Percentiles rank a stretch among this genome's conserved stretches.
Conservation (phyloP, 2,329 filamentous ascomycete genomes). For the Colletotrichum trifolii region DNA sequence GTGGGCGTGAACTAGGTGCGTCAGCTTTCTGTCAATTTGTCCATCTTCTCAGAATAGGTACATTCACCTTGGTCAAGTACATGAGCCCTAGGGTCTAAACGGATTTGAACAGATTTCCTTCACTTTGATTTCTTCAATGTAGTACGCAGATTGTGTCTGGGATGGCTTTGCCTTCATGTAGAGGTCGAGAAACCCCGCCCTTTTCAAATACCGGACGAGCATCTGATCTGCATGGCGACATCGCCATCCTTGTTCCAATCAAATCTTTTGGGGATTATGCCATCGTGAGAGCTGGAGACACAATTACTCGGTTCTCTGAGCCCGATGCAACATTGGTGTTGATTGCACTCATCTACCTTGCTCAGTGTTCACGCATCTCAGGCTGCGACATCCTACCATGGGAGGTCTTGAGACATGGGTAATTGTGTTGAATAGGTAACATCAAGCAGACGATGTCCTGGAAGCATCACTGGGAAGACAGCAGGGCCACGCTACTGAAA, state of each 20-base stretch:
- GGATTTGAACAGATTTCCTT: constrained; percentile 4
- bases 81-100: constrained; percentile 10
- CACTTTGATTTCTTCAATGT: neutral
- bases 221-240: neutral
- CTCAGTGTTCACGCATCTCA: too few relatives aligned
- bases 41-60: constrained; percentile 29
- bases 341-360: neutral
- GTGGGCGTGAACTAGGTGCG: neutral
- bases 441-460: too few relatives aligned
- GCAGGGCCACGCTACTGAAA: too few relatives aligned
- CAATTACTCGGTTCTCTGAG: too few relatives aligned
- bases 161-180: neutral
- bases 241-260: neutral
- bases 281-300: neutral
- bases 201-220: neutral
- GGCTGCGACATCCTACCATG: too few relatives aligned
- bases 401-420: too few relatives aligned
- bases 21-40: constrained; percentile 14
- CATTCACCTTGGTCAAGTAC: constrained; percentile 37
- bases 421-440: too few relatives aligned
- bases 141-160: neutral
- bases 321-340: neutral
- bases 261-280: neutral
- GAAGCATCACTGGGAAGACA: too few relatives aligned
- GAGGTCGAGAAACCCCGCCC: constrained; percentile 1